Evolutionary conservation across 2,329 filamentous ascomycete species (phyloP).

Genomic region (Penicillium freii): DNA sequence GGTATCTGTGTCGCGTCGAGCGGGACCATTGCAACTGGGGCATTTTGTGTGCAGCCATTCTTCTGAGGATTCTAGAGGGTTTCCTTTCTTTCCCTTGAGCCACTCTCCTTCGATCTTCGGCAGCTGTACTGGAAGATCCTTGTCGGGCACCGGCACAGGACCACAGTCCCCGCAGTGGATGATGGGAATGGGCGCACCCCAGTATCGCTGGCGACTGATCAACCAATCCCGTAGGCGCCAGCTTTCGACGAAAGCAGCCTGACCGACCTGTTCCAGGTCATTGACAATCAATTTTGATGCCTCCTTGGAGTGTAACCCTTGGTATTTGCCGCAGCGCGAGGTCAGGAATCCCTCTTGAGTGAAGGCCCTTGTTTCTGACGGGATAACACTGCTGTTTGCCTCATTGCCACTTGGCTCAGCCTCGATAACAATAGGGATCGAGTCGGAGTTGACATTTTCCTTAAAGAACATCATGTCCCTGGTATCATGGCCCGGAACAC

Average conservation of each 20-base stretch:
- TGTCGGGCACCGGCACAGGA: constrained; percentile 71
- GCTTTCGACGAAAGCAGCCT: constrained; percentile 64
- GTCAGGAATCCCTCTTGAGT: constrained; percentile 67
- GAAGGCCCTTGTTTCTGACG: constrained; percentile 55
- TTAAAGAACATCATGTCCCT: constrained; percentile 80
- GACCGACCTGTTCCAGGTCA: constrained; percentile 48
- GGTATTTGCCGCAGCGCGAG: constrained; percentile 62
- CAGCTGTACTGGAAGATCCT: constrained; percentile 73
- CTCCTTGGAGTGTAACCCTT: constrained; percentile 61
- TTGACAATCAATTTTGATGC: constrained; percentile 61
- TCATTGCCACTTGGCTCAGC: constrained; percentile 37
- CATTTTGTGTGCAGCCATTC: constrained; percentile 75
- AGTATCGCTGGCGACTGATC: constrained; percentile 87
- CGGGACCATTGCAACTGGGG: constrained; percentile 65
- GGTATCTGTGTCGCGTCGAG: constrained; percentile 83
- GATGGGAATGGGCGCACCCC: constrained; percentile 87
- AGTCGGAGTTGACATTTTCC: constrained; percentile 60
- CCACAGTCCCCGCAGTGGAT: constrained; percentile 77
- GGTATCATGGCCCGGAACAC: constrained; percentile 79
- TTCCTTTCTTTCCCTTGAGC: constrained; percentile 68
- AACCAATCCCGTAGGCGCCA: constrained; percentile 89
- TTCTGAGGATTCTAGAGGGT: constrained; percentile 68
- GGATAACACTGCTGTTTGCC: constrained; percentile 18
- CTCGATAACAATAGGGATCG: constrained; percentile 62
- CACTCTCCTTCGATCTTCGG: constrained; percentile 69